Evolutionary conservation across 495 filamentous ascomycete species (phyloP), one percentile per base, ranked within the genome.

Genomic region (Parathielavia hyrcaniae): DNA sequence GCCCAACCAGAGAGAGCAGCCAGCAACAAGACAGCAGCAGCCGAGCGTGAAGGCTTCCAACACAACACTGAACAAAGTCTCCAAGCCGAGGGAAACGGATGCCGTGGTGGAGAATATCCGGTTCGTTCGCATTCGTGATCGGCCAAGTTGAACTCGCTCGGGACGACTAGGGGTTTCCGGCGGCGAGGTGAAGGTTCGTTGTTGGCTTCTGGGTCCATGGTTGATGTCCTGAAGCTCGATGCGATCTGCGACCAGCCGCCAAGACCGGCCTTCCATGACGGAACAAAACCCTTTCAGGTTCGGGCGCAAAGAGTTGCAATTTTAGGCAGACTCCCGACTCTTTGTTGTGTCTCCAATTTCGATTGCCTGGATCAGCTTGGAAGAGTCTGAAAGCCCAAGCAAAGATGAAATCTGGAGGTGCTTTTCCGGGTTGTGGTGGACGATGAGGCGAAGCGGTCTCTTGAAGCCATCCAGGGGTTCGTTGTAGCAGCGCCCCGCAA

Each of bases 1-100:
- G 38, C 11, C 38, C 55, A 45, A 13, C 38, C 38, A 19, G 47
- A 22, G 51, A 56, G 47, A 55, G 58, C 58, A 60, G 16, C 58
- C 58, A 50, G 46, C 58, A 52, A 13, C 58, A 56, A 32, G 19
- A 52, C 13, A 53, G 32, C 39, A 34, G 34, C 9, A 8, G 12
- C n/a, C 50, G 40, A 17, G 10, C 22, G 26, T 38, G 41, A 54
- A 17, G 20, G 41, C 22, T 45, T 38, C 32, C 30, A 48, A 17
- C 6, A 52, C 8, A 32, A 23, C 57, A 49, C 20, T 30, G 13
- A 19, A 30, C 36, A 13, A 14, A 20, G 14, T 13, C 14, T 26
- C 14, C 36, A 44, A 36, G 46, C 17, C 48, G 46, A 22, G 10
- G 36, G 47, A 6, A 44, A 23, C 9, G 12, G 16, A 6, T 44